Evolutionary conservation across 495 filamentous ascomycete species (phyloP).

Genomic region (Neurospora sp.): DNA sequence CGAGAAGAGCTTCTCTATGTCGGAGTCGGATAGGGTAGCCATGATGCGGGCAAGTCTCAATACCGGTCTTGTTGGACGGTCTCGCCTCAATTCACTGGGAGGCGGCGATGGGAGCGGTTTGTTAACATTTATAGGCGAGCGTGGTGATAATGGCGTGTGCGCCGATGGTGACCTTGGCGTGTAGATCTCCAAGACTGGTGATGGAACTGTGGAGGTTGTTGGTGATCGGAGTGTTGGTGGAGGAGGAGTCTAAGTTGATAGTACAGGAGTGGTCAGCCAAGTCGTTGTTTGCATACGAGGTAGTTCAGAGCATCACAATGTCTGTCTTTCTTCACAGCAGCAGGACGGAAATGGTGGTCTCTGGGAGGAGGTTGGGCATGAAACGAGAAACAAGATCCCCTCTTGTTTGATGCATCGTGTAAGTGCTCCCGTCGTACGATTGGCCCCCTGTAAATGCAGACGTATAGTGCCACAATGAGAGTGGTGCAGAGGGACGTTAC

Average conservation of each 20-base stretch:
- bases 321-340: background rate
- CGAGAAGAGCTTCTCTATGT: constrained; percentile 61
- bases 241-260: background rate
- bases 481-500: background rate
- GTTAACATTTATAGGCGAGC: constrained; percentile 34
- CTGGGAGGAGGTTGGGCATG: background rate
- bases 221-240: background rate
- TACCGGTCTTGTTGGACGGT: constrained; percentile 27
- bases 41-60: constrained; percentile 44
- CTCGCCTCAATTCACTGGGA: constrained; percentile 31
- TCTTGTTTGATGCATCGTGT: background rate
- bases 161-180: constrained; percentile 13
- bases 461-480: background rate
- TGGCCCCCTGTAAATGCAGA: background rate
- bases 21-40: constrained; percentile 46
- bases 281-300: background rate
- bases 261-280: constrained; percentile 13
- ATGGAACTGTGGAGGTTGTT: background rate
- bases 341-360: background rate
- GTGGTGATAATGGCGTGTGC: constrained; percentile 19
- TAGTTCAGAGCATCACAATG: background rate
- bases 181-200: constrained; percentile 9
- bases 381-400: background rate
- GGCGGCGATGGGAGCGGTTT: constrained; percentile 45
- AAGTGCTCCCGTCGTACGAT: background rate